Evolutionary conservation across 2,329 filamentous ascomycete species (phyloP).

Genomic region (Trichoderma arundinaceum): DNA sequence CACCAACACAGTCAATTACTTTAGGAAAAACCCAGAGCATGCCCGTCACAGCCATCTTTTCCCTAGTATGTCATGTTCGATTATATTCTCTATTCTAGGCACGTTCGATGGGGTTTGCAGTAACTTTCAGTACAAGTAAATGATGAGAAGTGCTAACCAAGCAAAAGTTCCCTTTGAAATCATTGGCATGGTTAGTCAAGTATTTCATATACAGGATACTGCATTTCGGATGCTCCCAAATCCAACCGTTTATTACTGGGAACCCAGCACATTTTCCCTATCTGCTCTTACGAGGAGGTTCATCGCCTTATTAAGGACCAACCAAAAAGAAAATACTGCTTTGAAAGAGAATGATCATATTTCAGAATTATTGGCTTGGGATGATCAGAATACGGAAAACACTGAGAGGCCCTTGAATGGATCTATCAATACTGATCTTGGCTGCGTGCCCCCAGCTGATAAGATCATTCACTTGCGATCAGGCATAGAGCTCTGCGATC

Average conservation of each 20-base stretch:
- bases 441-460: neutral
- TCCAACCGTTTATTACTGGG: neutral
- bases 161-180: neutral
- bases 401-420: neutral
- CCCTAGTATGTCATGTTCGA: neutral
- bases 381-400: neutral
- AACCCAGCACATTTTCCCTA: neutral
- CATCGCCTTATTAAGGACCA: neutral
- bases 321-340: too few relatives aligned
- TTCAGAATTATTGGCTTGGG: neutral
- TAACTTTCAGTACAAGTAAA: too few relatives aligned
- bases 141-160: neutral
- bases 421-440: neutral
- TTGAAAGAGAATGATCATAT: neutral
- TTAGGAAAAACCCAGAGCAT: neutral
- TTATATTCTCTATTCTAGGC: too few relatives aligned
- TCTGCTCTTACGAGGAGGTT: neutral
- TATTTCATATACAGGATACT: neutral
- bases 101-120: too few relatives aligned
- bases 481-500: constrained; percentile 1
- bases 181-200: neutral
- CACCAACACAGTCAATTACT: constrained; percentile 1
- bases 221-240: constrained; percentile 10
- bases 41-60: neutral
- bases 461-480: neutral